Percentiles rank a stretch among this genome's conserved stretches.
Conservation (phyloP, 1,284 basidiomycete species). For the Sporisorium iseilematis-ciliati region DNA sequence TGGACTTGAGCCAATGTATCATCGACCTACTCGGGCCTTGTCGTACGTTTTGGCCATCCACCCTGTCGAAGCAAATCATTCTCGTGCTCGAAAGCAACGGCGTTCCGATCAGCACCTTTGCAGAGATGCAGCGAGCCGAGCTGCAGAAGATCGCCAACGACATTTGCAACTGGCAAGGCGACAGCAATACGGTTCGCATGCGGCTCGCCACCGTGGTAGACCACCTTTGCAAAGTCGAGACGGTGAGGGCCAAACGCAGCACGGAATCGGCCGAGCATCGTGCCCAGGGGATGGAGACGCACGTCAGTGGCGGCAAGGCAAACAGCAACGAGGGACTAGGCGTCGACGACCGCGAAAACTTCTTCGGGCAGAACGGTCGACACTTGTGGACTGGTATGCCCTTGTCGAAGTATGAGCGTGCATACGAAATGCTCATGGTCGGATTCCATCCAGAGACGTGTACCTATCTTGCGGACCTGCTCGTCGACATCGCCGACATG, state of each 20-base stretch:
- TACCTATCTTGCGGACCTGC: conserved; percentile 38
- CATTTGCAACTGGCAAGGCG: conserved; percentile 32
- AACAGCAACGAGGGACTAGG: conserved; percentile 6
- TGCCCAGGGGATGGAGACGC: conserved; percentile 32
- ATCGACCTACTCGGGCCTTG: conserved; percentile 38
- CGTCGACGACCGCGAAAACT: conserved; percentile 31
- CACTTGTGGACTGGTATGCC: conserved; percentile 57
- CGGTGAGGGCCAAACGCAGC: conserved; percentile 24
- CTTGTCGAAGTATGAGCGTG: conserved; percentile 48
- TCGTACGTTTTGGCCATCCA: conserved; percentile 44
- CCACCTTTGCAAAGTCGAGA: conserved; percentile 26
- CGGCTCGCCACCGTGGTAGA: conserved; percentile 29
- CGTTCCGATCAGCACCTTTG: conserved; percentile 30
- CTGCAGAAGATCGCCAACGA: conserved; percentile 28
- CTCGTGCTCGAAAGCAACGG: conserved; percentile 37
- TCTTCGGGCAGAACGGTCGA: conserved; percentile 28
- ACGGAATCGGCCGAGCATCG: conserved; percentile 33
- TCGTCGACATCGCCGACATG: conserved; percentile 21
- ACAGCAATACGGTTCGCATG: conserved; percentile 10
- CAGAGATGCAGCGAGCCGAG: conserved; percentile 27
- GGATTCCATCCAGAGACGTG: conserved; percentile 54
- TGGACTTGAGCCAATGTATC: conserved; percentile 35
- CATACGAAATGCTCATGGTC: conserved; percentile 58
- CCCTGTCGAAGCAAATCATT: conserved; percentile 46
- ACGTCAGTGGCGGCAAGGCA: background rate